phyloP scores from a whole-genome alignment of 345 rosid genomes.

The Corchorus olitorius region DNA sequence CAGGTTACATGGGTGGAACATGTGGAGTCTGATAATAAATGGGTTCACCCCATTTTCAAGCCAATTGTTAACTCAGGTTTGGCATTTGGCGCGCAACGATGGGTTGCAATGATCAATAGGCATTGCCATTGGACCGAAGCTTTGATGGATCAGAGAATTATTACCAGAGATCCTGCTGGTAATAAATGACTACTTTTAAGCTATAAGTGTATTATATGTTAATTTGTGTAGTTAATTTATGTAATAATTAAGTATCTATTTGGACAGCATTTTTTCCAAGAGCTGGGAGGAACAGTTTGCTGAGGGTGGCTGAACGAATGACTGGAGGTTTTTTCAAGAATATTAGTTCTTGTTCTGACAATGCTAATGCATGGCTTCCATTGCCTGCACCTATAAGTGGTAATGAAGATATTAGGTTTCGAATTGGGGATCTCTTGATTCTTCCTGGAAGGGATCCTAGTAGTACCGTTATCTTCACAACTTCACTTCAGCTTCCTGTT shows the following conservation, averaged over 20 bases:
- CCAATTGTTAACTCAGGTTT: conserved; percentile 40
- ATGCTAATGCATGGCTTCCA: conserved; percentile 39
- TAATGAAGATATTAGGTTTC: conserved; percentile 33
- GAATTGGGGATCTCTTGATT: conserved; percentile 10
- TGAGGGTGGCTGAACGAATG: conserved; percentile 47
- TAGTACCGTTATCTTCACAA: conserved; percentile 33
- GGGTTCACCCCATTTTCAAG: conserved; percentile 30
- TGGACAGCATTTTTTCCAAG: conserved; percentile 16
- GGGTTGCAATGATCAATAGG: conserved; percentile 41
- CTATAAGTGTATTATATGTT: no score
- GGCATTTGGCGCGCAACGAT: conserved; percentile 52
- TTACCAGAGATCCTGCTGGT: conserved; percentile 21
- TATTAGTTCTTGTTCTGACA: conserved; percentile 15
- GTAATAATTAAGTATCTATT: background rate
- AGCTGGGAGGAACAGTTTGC: conserved; percentile 34
- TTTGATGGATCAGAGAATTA: conserved; percentile 5
- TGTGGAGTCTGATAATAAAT: conserved; percentile 42
- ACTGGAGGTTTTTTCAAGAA: conserved; percentile 34
- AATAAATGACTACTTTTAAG: no score
- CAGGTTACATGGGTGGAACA: conserved; percentile 67
- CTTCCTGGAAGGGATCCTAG: conserved; percentile 15
- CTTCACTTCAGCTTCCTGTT: conserved; percentile 34
- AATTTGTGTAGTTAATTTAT: background rate
- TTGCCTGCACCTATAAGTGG: conserved; percentile 14
- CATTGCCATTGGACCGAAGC: conserved; percentile 35